Evolutionary conservation across 2,329 filamentous ascomycete genomes (phyloP), one percentile per base, ranked within the genome.

Genomic region (Colletotrichum sp.): DNA sequence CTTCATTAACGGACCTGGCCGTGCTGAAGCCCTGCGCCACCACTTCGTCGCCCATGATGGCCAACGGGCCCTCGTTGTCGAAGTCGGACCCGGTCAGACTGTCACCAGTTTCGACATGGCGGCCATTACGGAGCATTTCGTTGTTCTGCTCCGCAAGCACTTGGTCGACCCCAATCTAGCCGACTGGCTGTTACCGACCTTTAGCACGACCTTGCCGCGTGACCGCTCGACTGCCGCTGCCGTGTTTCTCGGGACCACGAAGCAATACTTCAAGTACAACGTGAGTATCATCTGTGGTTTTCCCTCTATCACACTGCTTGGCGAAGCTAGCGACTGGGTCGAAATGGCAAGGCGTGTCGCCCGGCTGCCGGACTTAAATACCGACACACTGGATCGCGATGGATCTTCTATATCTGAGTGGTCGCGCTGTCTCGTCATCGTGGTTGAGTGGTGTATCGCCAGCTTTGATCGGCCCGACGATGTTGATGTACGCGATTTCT

Each of bases 391-490:
- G 44, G n/a, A 21, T 49, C 44, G 44, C 9, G n/a, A 49, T 49
- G 44, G 44, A 49, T 49, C 9, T n/a, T 49, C 44, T 13, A 36
- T 21, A 10, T 24, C 16, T 8, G 32, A 44, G 9, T 60, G 66
- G 52, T 24, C 32, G 3, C n/a, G 55, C n/a, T 55, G 71, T 13
- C 21, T 72, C 34, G 49, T 21, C 36, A 72, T 74, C 30, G 60
- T 79, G 8, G 32, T 78, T 15, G 67, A 71, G 52, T 73, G 77
- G 44, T 78, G 76, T 28, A 28, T 74, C 28, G 76, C 72, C 12
- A 76, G 76, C 15, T 78, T 77, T 60, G 73, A 78, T 28, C 55
- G 24, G n/a, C 73, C 78, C 7, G 57, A 32, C 9, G 57, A 62
- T 18, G 60, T 8, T 18, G 32, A 63, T 32, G n/a, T 39, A 16